Base-by-base conservation (phyloP, 2,329 filamentous ascomycete species). In the Onygenales sp. region DNA sequence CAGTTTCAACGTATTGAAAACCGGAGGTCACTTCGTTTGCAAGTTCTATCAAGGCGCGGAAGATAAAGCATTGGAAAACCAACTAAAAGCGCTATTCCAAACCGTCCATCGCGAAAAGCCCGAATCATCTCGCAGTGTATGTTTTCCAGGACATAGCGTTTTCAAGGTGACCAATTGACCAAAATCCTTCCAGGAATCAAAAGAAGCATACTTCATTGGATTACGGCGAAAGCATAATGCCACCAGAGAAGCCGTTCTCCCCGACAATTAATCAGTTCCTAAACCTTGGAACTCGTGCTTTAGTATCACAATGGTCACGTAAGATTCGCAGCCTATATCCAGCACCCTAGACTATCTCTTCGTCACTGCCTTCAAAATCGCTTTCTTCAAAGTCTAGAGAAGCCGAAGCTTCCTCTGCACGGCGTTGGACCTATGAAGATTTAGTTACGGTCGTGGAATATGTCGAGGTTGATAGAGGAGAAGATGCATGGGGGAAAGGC, bases 31-130 rank as follows among this genome's bases (percentile, higher is more conserved):
- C 67, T 95, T 98, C 62, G 80, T 98, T 44, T 96, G 92, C 79
- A 98, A 98, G 70, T 98, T 95, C 70, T 98, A 97, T 69, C 88
- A 95, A 68, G 93, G 93, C 3, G 69, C 78, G 4, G 91, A 96
- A 68, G 92, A 97, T 64, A 91, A 87, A 70, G 75, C 74, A 1
- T 71, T 98, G 9, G 89, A 96, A 72, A 76, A 72, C 56, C 81
- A 82, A 61, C 75, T 98, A 42, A 88, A 81, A 66, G 81, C 78
- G 48, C 73, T 95, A 62, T 98, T 98, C 66, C 72, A 75, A 14
- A 87, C 82, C 60, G 93, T 98, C 2, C 77, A 86, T 62, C 79
- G 91, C 55, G 87, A 95, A 68, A 98, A 98, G 70, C 93, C 94
- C 1, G 87, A 94, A 53, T 87, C 90, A 6, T 97, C 92, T 39